A percentile compares a stretch with the other conserved stretches of the same genome.
phyloP scores from a whole-genome alignment of 2,329 filamentous ascomycete species.

The Chaetomium globosum region DNA sequence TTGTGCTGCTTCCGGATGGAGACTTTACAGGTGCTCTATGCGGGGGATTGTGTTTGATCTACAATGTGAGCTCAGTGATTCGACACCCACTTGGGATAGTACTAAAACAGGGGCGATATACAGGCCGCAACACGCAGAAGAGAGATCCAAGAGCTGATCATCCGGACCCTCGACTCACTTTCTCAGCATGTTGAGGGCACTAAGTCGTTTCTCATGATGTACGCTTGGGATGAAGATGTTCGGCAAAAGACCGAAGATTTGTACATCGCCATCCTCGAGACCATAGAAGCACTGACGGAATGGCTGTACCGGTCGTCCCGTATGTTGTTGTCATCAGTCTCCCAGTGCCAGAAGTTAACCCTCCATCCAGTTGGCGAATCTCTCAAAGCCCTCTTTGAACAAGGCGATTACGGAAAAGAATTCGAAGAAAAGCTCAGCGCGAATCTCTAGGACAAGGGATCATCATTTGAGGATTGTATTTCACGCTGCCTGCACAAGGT shows the following conservation, averaged over 20 bases:
- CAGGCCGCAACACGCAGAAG: background rate
- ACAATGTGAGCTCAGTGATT: background rate
- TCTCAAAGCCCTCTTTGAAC: background rate
- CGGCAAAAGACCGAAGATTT: background rate
- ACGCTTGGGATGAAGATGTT: background rate
- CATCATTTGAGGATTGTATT: background rate
- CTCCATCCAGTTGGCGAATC: background rate
- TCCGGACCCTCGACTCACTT: background rate
- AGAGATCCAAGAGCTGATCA: background rate
- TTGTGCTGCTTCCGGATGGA: background rate
- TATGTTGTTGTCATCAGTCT: background rate
- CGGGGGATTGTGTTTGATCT: background rate
- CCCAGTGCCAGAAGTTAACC: background rate
- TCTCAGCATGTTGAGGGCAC: background rate
- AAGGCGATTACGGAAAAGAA: background rate
- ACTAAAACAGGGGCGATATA: background rate
- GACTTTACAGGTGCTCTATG: background rate
- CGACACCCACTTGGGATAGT: too few species aligned
- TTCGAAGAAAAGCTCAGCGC: background rate
- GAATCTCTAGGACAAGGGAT: background rate
- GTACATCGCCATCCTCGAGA: background rate
- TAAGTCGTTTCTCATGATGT: background rate
- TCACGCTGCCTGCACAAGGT: background rate
- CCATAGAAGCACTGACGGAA: background rate
- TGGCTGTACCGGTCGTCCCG: background rate